Conservation (phyloP, 495 filamentous ascomycete genomes). For the Bryoglossum gracile region DNA sequence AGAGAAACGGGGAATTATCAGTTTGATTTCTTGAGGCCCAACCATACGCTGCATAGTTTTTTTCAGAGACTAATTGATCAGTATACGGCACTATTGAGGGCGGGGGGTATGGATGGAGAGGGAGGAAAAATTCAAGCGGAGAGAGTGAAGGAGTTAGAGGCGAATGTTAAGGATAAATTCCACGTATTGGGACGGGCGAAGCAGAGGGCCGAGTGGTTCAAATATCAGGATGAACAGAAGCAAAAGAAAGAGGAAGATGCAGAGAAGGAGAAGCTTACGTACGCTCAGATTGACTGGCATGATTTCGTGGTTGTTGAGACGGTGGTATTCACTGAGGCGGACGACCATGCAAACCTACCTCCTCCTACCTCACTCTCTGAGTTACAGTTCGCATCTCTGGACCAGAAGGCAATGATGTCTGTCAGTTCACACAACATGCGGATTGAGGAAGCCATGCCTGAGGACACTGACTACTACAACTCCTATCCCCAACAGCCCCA, state of each 20-base stretch:
- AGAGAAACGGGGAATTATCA: slow-evolving; percentile 87
- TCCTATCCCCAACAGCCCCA: slow-evolving; percentile 44
- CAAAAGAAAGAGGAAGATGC: slow-evolving; percentile 82
- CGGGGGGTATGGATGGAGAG: slow-evolving; percentile 60
- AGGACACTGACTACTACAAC: slow-evolving; percentile 55
- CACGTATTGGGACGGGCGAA: slow-evolving; percentile 73
- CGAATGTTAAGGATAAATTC: slow-evolving; percentile 72
- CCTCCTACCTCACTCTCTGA: slow-evolving; percentile 84
- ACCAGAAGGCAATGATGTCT: slow-evolving; percentile 87
- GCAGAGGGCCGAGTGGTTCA: slow-evolving; percentile 78
- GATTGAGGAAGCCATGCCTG: slow-evolving; percentile 95
- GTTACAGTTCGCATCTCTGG: slow-evolving; percentile 85
- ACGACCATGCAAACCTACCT: slow-evolving; percentile 80
- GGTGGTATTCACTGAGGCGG: slow-evolving; percentile 83
- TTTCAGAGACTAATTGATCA: slow-evolving; percentile 90
- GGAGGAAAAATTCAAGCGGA: slow-evolving; percentile 59
- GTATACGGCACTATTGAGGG: slow-evolving; percentile 74
- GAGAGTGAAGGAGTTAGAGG: slow-evolving; percentile 64
- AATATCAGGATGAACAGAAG: slow-evolving; percentile 78
- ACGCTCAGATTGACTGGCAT: slow-evolving; percentile 94
- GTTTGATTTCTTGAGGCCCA: slow-evolving; percentile 93
- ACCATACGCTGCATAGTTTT: slow-evolving; percentile 92
- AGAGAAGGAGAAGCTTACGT: slow-evolving; percentile 76
- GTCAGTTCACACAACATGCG: slow-evolving; percentile 64
- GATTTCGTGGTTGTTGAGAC: slow-evolving; percentile 96